Conservation (phyloP, 768 basidiomycete genomes). For the Scleroderma citrinum region DNA sequence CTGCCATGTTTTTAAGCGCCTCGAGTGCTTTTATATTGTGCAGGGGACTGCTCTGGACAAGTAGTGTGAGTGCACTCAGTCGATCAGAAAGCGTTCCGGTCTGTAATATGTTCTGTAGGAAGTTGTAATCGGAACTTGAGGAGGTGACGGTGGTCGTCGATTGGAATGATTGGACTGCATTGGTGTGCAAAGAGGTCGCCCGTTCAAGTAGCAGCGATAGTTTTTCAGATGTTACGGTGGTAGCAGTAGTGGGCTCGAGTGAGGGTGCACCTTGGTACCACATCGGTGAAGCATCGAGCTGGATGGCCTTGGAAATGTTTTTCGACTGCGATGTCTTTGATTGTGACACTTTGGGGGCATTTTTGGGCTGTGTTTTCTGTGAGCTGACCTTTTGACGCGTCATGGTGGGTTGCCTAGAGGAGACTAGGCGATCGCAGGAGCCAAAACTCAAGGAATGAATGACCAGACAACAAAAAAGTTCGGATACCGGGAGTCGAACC, state of each 20-base stretch:
- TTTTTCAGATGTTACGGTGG: slow-evolving; percentile 37
- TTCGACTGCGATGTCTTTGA: background rate
- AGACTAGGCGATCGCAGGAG: too few species aligned
- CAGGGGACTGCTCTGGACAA: slow-evolving; percentile 83
- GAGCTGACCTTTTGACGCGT: slow-evolving; percentile 7
- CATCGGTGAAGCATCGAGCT: slow-evolving; percentile 34
- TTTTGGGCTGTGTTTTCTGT: background rate
- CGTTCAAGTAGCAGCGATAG: slow-evolving; percentile 40
- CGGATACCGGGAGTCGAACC: slow-evolving; percentile 17
- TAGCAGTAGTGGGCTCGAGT: slow-evolving; percentile 9
- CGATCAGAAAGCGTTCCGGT: slow-evolving; percentile 90
- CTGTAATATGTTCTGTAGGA: slow-evolving; percentile 79
- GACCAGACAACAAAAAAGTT: too few species aligned
- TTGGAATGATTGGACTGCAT: slow-evolving; percentile 41
- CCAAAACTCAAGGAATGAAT: too few species aligned
- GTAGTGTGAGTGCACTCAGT: slow-evolving; percentile 82
- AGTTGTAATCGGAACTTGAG: slow-evolving; percentile 66
- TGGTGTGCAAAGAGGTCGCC: slow-evolving; percentile 42
- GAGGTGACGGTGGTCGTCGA: slow-evolving; percentile 40
- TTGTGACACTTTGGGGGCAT: too few species aligned
- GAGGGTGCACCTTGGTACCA: slow-evolving; percentile 44
- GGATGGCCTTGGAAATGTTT: background rate
- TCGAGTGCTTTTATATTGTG: slow-evolving; percentile 83
- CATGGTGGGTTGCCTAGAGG: too few species aligned
- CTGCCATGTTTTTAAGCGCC: slow-evolving; percentile 67